These are phyloP conservation scores for Blumeriella jaapii DNA, from an alignment of 2,329 filamentous ascomycete species.

Conservation along the genomic window DNA sequence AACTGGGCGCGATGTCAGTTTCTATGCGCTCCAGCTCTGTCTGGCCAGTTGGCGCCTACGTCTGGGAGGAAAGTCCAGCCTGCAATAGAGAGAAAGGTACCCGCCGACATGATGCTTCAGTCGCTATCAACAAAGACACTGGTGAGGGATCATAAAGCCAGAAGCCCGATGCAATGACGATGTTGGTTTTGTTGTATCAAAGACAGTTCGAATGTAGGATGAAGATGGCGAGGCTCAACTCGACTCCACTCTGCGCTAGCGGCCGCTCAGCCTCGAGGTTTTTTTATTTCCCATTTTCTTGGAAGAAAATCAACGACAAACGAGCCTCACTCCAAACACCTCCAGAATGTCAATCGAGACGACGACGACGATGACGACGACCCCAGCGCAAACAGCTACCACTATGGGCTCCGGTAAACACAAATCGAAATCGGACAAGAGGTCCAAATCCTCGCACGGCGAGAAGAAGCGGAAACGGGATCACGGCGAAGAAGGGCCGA, in stretches of 20 bases:
- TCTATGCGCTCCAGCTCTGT: neutral
- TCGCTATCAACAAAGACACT: neutral
- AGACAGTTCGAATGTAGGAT: neutral
- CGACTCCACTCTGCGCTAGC: too few relatives aligned
- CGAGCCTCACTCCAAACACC: neutral
- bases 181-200: neutral
- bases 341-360: slow-evolving; percentile 23
- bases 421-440: slow-evolving; percentile 25
- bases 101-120: slow-evolving; percentile 16
- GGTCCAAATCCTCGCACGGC: slow-evolving; percentile 29
- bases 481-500: slow-evolving; percentile 31
- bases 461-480: slow-evolving; percentile 33
- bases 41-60: slow-evolving; percentile 31
- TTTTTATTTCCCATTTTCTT: slow-evolving; percentile 2
- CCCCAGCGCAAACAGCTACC: slow-evolving; percentile 5
- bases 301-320: neutral
- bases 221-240: slow-evolving; percentile 8
- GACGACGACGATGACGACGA: slow-evolving; percentile 7
- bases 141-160: too few relatives aligned
- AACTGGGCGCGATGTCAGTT: slow-evolving; percentile 42
- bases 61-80: slow-evolving; percentile 53
- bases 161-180: too few relatives aligned
- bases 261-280: slow-evolving; percentile 13
- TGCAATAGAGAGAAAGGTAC: slow-evolving; percentile 38
- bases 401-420: slow-evolving; percentile 20